phyloP scores from a whole-genome alignment of 2,329 filamentous ascomycete genomes.

The Colletotrichum liaoningense region DNA sequence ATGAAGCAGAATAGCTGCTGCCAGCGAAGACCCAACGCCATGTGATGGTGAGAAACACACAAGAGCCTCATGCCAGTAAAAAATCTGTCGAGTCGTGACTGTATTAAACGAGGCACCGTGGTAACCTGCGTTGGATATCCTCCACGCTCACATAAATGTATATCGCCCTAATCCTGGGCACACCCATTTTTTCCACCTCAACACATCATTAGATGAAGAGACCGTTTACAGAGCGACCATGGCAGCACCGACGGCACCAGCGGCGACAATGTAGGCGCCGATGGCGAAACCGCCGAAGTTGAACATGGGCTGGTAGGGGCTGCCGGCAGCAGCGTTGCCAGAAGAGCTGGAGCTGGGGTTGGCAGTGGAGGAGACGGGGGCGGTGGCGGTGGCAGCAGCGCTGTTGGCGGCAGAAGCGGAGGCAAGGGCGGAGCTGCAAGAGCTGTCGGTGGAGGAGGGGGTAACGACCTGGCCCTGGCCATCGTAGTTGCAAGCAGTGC shows the following conservation, averaged over 20 bases:
- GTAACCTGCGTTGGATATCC: conserved; percentile 27
- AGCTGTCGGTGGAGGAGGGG: conserved; percentile 55
- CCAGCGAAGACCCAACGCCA: conserved; percentile 32
- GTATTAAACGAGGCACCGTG: conserved; percentile 28
- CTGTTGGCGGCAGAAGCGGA: conserved; percentile 70
- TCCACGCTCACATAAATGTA: conserved; percentile 30
- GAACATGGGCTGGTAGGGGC: conserved; percentile 54
- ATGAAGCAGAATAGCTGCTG: conserved; percentile 33
- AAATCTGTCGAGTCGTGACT: conserved; percentile 30
- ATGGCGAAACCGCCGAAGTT: conserved; percentile 60
- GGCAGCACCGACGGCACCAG: conserved; percentile 62
- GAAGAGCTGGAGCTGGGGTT: conserved; percentile 36
- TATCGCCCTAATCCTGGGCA: conserved; percentile 3
- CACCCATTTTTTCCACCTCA: conserved; percentile 13
- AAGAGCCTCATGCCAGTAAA: conserved; percentile 29
- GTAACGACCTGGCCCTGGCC: conserved; percentile 71
- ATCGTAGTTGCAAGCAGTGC: conserved; percentile 76
- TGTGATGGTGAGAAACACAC: conserved; percentile 29
- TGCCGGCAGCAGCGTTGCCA: conserved; percentile 37
- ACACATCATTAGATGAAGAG: not conserved
- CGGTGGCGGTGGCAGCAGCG: conserved; percentile 58
- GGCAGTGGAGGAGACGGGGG: conserved; percentile 46
- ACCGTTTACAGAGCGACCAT: conserved; percentile 65
- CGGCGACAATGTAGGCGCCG: conserved; percentile 63
- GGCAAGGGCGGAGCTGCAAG: conserved; percentile 69